Evolutionary conservation across 2,329 filamentous ascomycete genomes (phyloP).

Genomic region (Gnomoniopsis sp.): DNA sequence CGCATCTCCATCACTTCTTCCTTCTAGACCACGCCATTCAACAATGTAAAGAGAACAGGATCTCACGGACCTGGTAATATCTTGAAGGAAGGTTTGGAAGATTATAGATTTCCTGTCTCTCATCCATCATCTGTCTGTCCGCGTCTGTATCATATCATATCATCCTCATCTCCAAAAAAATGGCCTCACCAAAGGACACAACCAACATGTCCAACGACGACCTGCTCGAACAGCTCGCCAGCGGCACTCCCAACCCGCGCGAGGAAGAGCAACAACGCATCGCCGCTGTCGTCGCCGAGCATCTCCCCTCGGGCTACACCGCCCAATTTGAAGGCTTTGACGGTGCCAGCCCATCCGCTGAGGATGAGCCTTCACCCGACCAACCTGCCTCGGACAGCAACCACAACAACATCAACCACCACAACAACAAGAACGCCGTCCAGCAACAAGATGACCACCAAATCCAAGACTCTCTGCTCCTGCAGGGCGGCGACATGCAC

Average conservation of each 20-base stretch:
- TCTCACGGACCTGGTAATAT: too few species aligned
- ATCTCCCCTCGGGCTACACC: slow-evolving; percentile 32
- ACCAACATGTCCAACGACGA: slow-evolving; percentile 1
- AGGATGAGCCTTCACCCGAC: neutral
- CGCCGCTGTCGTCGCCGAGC: slow-evolving; percentile 27
- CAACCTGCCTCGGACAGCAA: slow-evolving; percentile 7
- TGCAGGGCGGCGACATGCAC: slow-evolving; percentile 77
- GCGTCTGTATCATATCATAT: neutral
- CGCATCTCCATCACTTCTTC: too few species aligned
- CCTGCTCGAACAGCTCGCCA: slow-evolving; percentile 15
- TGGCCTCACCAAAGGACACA: slow-evolving; percentile 13
- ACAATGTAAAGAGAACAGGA: too few species aligned
- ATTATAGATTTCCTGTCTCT: too few species aligned
- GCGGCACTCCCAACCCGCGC: slow-evolving; percentile 6
- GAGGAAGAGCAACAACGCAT: slow-evolving; percentile 16
- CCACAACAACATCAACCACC: slow-evolving; percentile 23
- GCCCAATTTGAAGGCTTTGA: slow-evolving; percentile 25
- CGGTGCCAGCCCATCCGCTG: neutral
- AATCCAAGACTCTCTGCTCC: slow-evolving; percentile 49
- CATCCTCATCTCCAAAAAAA: neutral
- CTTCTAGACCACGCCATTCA: too few species aligned
- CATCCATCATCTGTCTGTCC: neutral
- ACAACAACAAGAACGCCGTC: slow-evolving; percentile 22
- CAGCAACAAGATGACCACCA: slow-evolving; percentile 46
- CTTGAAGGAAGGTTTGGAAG: too few species aligned